Evolutionary conservation across 768 basidiomycete genomes (phyloP).

Genomic region (Suillus placidus): DNA sequence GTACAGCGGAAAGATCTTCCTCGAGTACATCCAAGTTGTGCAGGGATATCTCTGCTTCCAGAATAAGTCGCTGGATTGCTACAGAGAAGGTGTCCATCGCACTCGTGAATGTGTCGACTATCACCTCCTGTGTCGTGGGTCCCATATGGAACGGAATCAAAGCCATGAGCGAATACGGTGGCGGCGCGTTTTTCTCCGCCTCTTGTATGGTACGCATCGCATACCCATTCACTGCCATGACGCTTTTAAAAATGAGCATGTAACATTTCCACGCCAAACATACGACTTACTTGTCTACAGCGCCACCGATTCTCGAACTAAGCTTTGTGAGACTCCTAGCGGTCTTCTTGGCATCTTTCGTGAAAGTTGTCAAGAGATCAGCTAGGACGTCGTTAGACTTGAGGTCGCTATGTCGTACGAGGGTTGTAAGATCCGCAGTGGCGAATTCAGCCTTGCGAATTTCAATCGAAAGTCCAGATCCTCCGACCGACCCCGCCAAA

Average conservation of each 20-base stretch:
- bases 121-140: constrained; percentile 44
- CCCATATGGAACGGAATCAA: constrained; percentile 44
- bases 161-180: constrained; percentile 32
- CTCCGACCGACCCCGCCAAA: constrained; percentile 58
- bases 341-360: constrained; percentile 60
- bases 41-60: constrained; percentile 67
- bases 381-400: constrained; percentile 61
- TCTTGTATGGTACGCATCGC: constrained; percentile 60
- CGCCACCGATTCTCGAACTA: constrained; percentile 67
- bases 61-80: constrained; percentile 55
- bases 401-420: constrained; percentile 66
- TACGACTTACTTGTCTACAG: constrained; percentile 65
- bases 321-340: constrained; percentile 63
- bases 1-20: constrained; percentile 54
- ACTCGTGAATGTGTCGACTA: constrained; percentile 56
- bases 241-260: neutral
- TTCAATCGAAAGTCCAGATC: constrained; percentile 62
- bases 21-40: constrained; percentile 64
- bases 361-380: constrained; percentile 53
- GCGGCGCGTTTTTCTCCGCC: constrained; percentile 31
- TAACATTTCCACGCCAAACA: neutral
- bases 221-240: constrained; percentile 61
- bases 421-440: constrained; percentile 62
- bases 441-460: constrained; percentile 82
- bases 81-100: constrained; percentile 62